These are phyloP conservation scores for Strobilomyces dryophilus DNA, from an alignment of 768 basidiomycete genomes.

Conservation along the genomic window DNA sequence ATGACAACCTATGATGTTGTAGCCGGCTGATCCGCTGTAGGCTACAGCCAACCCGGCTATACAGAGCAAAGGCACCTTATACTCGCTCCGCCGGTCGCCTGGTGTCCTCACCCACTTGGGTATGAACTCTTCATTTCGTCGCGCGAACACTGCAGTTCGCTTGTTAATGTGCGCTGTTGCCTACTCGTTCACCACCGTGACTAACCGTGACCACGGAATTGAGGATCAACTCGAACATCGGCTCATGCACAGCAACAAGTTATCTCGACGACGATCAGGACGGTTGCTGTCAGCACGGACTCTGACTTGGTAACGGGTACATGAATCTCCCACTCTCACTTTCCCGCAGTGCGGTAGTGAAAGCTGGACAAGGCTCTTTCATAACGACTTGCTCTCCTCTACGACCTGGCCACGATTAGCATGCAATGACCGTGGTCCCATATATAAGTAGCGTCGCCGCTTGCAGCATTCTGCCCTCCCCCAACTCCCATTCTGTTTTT, in stretches of 20 bases:
- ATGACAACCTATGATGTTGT: slow-evolving; percentile 6
- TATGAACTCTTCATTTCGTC: slow-evolving; percentile 20
- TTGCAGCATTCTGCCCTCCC: slow-evolving; percentile 5
- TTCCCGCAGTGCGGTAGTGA: slow-evolving; percentile 21
- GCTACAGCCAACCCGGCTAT: slow-evolving; percentile 22
- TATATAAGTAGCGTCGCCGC: slow-evolving; percentile 22
- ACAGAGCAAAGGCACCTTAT: slow-evolving; percentile 3
- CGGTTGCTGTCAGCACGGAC: slow-evolving; percentile 26
- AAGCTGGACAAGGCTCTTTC: slow-evolving; percentile 24
- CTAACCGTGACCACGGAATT: slow-evolving; percentile 1
- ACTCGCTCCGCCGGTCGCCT: slow-evolving; percentile 10
- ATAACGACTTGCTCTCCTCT: slow-evolving; percentile 19
- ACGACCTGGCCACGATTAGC: slow-evolving; percentile 17
- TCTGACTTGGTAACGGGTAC: slow-evolving; percentile 26
- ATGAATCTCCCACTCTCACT: slow-evolving; percentile 18
- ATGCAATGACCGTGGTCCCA: slow-evolving; percentile 20
- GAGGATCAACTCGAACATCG: slow-evolving; percentile 25
- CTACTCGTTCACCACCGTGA: slow-evolving; percentile 1
- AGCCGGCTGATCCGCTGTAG: slow-evolving; percentile 28
- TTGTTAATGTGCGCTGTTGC: slow-evolving; percentile 10
- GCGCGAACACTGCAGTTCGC: slow-evolving; percentile 5
- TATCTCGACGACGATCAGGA: slow-evolving; percentile 30
- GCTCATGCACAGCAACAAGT: slow-evolving; percentile 29
- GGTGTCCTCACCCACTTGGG: slow-evolving; percentile 13
- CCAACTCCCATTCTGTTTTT: slow-evolving; percentile 13